phyloP scores from a whole-genome alignment of 768 basidiomycete species.

The Lyophyllum shimeji region DNA sequence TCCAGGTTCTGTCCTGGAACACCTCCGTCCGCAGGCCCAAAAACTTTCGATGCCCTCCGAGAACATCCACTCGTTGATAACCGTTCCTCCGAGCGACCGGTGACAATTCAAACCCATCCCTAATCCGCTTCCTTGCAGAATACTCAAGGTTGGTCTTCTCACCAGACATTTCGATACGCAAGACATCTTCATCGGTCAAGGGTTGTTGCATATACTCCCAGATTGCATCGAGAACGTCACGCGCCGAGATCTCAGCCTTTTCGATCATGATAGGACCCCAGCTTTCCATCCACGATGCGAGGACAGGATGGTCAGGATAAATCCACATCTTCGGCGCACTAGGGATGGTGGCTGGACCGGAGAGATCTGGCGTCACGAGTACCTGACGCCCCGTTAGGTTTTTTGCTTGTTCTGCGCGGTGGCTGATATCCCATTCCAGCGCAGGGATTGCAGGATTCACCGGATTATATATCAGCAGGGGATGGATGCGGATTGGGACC shows the following conservation, averaged over 20 bases:
- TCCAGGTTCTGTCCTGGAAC: slow-evolving; percentile 39
- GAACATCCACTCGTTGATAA: slow-evolving; percentile 48
- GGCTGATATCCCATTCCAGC: slow-evolving; percentile 44
- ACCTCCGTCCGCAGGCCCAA: slow-evolving; percentile 42
- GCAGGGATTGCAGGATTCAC: slow-evolving; percentile 33
- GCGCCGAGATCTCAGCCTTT: slow-evolving; percentile 34
- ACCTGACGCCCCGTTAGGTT: slow-evolving; percentile 29
- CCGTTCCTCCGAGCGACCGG: slow-evolving; percentile 38
- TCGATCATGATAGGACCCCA: slow-evolving; percentile 54
- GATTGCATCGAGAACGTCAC: slow-evolving; percentile 48
- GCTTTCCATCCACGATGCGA: slow-evolving; percentile 39
- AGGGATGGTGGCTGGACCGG: slow-evolving; percentile 31
- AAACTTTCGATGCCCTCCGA: slow-evolving; percentile 46
- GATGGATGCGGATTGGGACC: slow-evolving; percentile 27
- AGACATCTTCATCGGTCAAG: slow-evolving; percentile 34
- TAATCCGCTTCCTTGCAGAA: slow-evolving; percentile 34
- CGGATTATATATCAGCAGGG: slow-evolving; percentile 35
- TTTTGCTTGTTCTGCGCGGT: slow-evolving; percentile 34
- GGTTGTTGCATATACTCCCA: slow-evolving; percentile 46
- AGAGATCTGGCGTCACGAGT: slow-evolving; percentile 28
- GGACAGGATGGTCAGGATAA: slow-evolving; percentile 34
- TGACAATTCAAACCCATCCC: slow-evolving; percentile 36
- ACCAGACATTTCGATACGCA: slow-evolving; percentile 18
- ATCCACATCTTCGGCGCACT: slow-evolving; percentile 33
- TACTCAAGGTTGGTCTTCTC: slow-evolving; percentile 15